A percentile compares a stretch with the other conserved stretches of the same genome.
Evolutionary conservation across 371 early-diverging fungal species (phyloP).

Genomic region (Rhizomucor miehei): DNA sequence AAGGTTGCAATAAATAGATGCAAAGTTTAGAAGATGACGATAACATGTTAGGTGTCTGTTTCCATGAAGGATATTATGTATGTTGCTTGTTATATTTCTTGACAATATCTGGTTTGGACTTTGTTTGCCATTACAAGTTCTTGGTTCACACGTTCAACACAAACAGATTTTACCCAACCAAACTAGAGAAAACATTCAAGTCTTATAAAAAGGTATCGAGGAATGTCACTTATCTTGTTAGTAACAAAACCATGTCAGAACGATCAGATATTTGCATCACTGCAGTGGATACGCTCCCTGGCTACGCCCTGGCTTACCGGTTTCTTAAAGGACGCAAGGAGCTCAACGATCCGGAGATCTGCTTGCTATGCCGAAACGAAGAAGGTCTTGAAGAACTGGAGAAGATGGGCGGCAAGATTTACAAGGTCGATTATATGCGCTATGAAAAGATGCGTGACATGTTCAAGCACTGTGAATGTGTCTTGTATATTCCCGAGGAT

Average conservation of each 20-base stretch:
- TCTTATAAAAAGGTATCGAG: no score
- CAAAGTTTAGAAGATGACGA: no score
- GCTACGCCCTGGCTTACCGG: conserved; percentile 31
- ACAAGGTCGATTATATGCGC: conserved; percentile 25
- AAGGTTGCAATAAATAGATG: no score
- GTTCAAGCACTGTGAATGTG: conserved; percentile 14
- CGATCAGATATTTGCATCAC: conserved; percentile 28
- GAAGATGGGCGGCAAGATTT: conserved; percentile 30
- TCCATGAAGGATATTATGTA: no score
- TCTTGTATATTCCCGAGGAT: conserved; percentile 29
- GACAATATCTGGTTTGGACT: no score
- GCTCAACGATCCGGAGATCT: conserved; percentile 8
- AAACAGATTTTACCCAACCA: no score
- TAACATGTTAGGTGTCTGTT: no score
- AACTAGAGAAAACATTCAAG: no score
- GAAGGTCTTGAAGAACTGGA: conserved; percentile 21
- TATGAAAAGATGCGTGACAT: conserved; percentile 18
- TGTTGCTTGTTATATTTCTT: no score
- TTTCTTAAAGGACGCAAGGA: conserved; percentile 21
- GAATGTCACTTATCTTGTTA: no score
- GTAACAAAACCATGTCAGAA: conserved; percentile 17
- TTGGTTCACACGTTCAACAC: no score
- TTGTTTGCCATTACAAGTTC: no score
- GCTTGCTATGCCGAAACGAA: conserved; percentile 25
- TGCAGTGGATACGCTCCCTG: conserved; percentile 33